phyloP scores from a whole-genome alignment of 1,284 basidiomycete genomes.

The Termitomyces sp. region DNA sequence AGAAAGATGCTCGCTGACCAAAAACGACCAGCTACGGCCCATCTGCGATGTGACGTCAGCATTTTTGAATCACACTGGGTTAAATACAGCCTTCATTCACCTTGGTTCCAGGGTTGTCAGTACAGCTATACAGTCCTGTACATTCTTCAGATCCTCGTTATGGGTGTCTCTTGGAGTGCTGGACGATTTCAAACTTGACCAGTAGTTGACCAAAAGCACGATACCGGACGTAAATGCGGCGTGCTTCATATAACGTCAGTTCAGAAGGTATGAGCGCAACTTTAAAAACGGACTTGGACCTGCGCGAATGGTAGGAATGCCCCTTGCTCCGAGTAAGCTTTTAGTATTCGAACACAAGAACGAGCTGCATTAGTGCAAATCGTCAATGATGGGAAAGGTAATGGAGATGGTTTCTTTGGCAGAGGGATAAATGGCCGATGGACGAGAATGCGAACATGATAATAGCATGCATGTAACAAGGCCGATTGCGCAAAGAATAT shows the following conservation, averaged over 20 bases:
- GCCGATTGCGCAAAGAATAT: constrained; percentile 54
- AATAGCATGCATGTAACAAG: constrained; percentile 58
- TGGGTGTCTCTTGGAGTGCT: constrained; percentile 1
- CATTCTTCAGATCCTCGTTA: constrained; percentile 14
- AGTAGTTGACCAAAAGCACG: constrained; percentile 17
- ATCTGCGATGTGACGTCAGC: constrained; percentile 3
- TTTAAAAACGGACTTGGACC: constrained; percentile 15
- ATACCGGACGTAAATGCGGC: constrained; percentile 15
- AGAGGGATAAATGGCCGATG: constrained; percentile 60
- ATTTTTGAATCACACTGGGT: not conserved
- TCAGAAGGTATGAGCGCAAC: not conserved
- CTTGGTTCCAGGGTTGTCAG: constrained; percentile 12
- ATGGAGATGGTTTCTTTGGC: constrained; percentile 19
- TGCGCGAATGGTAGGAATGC: constrained; percentile 16
- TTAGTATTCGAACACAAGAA: constrained; percentile 21
- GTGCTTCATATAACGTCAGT: constrained; percentile 8
- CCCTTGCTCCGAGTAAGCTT: constrained; percentile 12
- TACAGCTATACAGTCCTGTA: constrained; percentile 16
- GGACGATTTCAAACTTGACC: constrained; percentile 13
- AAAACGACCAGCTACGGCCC: constrained; percentile 14
- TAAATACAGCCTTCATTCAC: constrained; percentile 1
- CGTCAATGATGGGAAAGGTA: constrained; percentile 24
- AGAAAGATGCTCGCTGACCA: constrained; percentile 1
- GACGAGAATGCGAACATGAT: constrained; percentile 58
- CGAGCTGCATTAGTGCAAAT: constrained; percentile 32